A percentile compares a stretch with the other conserved stretches of the same genome.
Conservation (phyloP, 208 protist species). For the Naegleria fowleri region DNA sequence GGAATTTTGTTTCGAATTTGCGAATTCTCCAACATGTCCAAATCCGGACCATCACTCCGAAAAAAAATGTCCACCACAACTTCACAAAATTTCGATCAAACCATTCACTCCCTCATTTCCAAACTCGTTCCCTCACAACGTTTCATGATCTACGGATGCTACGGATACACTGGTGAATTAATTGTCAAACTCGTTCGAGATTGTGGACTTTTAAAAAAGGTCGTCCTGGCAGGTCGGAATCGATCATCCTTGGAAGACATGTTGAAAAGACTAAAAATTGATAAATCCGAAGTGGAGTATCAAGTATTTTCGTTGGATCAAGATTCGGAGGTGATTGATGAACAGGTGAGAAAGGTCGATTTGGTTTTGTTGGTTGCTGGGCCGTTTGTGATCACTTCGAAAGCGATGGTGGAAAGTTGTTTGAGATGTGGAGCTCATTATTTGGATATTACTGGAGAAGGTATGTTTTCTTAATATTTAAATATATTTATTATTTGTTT, state of each 20-base stretch:
- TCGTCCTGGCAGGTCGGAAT: not conserved
- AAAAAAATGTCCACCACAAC: not conserved
- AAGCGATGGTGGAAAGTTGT: not conserved
- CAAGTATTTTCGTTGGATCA: not conserved
- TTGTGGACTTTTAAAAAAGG: not conserved
- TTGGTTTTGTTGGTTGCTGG: not conserved
- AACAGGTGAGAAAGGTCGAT: not conserved
- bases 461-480: not conserved
- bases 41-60: not conserved
- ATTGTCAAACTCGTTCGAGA: not conserved
- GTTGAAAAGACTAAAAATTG: not conserved
- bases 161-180: slow-evolving; percentile 16
- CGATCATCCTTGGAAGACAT: not conserved
- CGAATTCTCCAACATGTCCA: no score
- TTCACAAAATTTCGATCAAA: not conserved
- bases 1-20: no score
- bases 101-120: not conserved
- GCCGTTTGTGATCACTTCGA: not conserved
- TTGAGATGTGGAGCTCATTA: not conserved
- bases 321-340: not conserved
- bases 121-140: not conserved
- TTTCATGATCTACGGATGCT: not conserved
- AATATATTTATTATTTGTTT: not conserved
- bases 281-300: not conserved
- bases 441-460: slow-evolving; percentile 9